Evolutionary conservation across 2,329 filamentous ascomycete species (phyloP), one percentile per base, ranked within the genome.

Genomic region (Dactylonectria estremocensis): DNA sequence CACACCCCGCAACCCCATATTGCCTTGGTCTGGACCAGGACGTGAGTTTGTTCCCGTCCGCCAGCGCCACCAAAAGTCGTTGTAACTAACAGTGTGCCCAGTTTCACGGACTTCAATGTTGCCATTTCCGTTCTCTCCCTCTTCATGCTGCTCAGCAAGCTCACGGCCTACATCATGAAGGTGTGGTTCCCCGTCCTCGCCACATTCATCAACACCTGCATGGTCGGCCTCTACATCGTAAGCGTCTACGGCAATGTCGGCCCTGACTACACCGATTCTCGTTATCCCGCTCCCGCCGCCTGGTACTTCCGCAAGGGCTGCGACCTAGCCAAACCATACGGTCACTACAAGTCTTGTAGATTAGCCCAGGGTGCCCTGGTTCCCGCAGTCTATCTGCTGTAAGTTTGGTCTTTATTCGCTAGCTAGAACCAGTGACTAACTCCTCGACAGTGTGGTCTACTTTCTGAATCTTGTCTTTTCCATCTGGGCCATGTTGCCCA

Each of bases 261-360:
- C 11, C 91, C 92, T 33, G 93, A 95, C 81, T 89, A 91, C 76
- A 88, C 88, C 71, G 93, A 95, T 79, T 81, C 88, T 6, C 79
- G 84, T 49, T 87, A 90, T 74, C 87, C 87, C 5, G 90, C 90
- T 74, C 84, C 85, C 28, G 85, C 89, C 28, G 87, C 92, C 7
- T 95, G 93, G 93, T 95, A 95, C 79, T 89, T 95, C 73, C 87
- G 88, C 61, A 90, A 92, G 78, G 89, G 88, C 68, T 95, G 93
- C 81, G 83, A 80, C 60, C 85, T 91, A 43, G 90, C 91, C 2
- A 83, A 83, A 60, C 83, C 86, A 5, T 85, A 85, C 67, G 81
- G 80, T 56, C 86, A 87, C 31, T 83, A 87, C 54, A 81, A 85
- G 61, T 89, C 88, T 74, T 95, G 93, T 79, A 80, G 85, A 75